Evolutionary conservation across 2,329 filamentous ascomycete species (phyloP).

Genomic region (Diatrype stigma): DNA sequence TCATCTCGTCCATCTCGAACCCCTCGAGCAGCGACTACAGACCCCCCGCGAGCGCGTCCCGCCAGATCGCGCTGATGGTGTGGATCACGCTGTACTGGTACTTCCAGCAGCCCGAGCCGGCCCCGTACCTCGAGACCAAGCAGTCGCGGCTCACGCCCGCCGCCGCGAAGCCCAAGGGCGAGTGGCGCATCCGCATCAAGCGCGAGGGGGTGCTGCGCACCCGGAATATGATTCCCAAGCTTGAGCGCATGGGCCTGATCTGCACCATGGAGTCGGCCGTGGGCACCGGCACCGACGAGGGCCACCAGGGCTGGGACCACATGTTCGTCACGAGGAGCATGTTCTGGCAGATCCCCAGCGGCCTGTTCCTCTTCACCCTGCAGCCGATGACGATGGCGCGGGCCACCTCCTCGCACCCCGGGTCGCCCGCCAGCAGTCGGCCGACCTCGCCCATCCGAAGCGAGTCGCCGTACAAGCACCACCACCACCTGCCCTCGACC

Average conservation of each 20-base stretch:
- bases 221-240: constrained; percentile 78
- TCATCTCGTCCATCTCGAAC: constrained; percentile 87
- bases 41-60: constrained; percentile 72
- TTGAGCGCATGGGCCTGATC: constrained; percentile 89
- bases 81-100: constrained; percentile 97
- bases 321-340: constrained; percentile 79
- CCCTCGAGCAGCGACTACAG: constrained; percentile 78
- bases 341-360: constrained; percentile 90
- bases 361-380: constrained; percentile 83
- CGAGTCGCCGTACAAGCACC: constrained; percentile 21
- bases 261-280: constrained; percentile 71
- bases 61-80: constrained; percentile 94
- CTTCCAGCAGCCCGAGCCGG: constrained; percentile 81
- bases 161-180: constrained; percentile 69
- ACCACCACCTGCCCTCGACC: constrained; percentile 9
- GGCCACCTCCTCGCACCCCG: constrained; percentile 43
- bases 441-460: constrained; percentile 46
- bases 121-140: constrained; percentile 57
- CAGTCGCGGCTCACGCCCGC: constrained; percentile 63
- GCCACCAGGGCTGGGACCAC: constrained; percentile 63
- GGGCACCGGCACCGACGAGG: constrained; percentile 58
- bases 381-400: too few species aligned
- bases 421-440: constrained; percentile 49
- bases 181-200: constrained; percentile 83
- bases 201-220: constrained; percentile 84